Evolutionary conservation across 768 basidiomycete species (phyloP).

Genomic region (Tylopilus felleus): DNA sequence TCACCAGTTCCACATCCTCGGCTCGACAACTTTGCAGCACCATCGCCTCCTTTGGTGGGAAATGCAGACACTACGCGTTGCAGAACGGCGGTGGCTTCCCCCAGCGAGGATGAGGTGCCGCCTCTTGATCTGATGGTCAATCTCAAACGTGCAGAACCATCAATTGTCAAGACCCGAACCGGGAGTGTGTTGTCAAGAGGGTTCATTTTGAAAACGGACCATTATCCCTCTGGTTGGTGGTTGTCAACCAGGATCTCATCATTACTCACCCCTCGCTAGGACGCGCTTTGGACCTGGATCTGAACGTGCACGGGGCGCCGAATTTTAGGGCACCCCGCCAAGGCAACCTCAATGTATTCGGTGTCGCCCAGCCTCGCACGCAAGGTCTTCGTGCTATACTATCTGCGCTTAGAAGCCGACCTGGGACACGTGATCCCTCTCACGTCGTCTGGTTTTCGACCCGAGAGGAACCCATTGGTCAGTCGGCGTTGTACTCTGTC

Average conservation of each 20-base stretch:
- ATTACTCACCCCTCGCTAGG: conserved; percentile 42
- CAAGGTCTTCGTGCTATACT: conserved; percentile 89
- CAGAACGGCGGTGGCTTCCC: neutral
- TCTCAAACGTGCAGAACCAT: conserved; percentile 63
- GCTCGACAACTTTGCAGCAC: conserved; percentile 5
- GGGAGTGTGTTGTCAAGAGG: conserved; percentile 85
- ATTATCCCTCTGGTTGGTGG: conserved; percentile 68
- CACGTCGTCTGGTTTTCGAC: conserved; percentile 96
- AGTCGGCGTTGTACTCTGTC: conserved; percentile 22
- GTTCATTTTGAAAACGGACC: conserved; percentile 93
- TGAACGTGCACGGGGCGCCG: conserved; percentile 91
- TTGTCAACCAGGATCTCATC: neutral
- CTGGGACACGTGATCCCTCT: conserved; percentile 57
- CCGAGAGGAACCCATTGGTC: conserved; percentile 91
- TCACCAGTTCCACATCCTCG: neutral
- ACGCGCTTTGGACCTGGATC: conserved; percentile 84
- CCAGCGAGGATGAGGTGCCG: conserved; percentile 9
- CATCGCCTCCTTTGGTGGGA: conserved; percentile 1
- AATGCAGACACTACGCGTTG: conserved; percentile 5
- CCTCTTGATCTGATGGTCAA: conserved; percentile 60
- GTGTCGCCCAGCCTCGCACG: conserved; percentile 91
- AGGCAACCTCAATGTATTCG: conserved; percentile 85
- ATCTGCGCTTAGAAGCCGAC: conserved; percentile 75
- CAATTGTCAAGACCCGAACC: conserved; percentile 76
- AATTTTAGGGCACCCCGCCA: conserved; percentile 87